A percentile compares a stretch with the other conserved stretches of the same genome.
Evolutionary conservation across 1,284 basidiomycete genomes (phyloP).

Genomic region (Leccinum pachyderme): DNA sequence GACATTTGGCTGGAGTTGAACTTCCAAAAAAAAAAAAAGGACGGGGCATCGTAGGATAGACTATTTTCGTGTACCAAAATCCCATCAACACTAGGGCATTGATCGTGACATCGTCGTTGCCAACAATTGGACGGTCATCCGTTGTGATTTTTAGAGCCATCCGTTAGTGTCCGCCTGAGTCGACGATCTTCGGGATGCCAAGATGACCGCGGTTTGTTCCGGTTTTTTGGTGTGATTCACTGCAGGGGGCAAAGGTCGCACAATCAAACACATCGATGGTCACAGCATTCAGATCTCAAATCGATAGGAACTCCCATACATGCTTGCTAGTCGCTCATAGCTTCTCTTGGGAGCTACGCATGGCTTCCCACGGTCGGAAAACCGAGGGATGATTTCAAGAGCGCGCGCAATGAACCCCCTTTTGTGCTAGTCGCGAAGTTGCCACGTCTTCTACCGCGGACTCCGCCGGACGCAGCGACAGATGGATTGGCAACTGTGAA

Average conservation of each 20-base stretch:
- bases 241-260: constrained; percentile 2
- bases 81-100: neutral
- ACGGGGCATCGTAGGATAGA: neutral
- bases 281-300: constrained; percentile 3
- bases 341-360: neutral
- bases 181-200: constrained; percentile 8
- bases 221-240: constrained; percentile 2
- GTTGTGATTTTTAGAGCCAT: constrained; percentile 1
- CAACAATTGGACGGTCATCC: constrained; percentile 9
- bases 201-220: constrained; percentile 7
- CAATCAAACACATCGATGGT: neutral
- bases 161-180: neutral
- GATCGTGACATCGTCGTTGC: constrained; percentile 20
- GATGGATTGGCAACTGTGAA: neutral
- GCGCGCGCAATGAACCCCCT: constrained; percentile 4
- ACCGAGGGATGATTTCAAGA: neutral
- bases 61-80: neutral
- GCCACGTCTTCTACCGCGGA: constrained; percentile 11
- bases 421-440: neutral
- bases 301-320: neutral
- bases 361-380: neutral
- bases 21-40: neutral
- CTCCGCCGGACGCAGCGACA: neutral
- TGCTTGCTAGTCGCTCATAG: neutral
- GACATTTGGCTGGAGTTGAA: neutral